Evolutionary conservation across 768 basidiomycete species (phyloP).

Genomic region (Leccinum barrowsii): DNA sequence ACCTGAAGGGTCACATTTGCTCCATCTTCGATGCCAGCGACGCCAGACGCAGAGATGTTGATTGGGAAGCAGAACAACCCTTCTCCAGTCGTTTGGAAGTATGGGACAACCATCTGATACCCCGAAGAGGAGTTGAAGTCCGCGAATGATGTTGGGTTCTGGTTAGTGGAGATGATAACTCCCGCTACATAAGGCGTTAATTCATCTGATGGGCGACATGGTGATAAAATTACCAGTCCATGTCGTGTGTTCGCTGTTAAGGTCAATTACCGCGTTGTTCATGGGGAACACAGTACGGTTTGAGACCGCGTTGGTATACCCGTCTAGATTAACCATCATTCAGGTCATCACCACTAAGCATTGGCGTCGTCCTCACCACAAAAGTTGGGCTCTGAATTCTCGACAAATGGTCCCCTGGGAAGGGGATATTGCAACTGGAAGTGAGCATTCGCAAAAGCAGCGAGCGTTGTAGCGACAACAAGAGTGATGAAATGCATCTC

Average conservation of each 20-base stretch:
- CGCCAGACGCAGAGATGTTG: slow-evolving; percentile 47
- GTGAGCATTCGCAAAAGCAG: slow-evolving; percentile 57
- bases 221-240: slow-evolving; percentile 48
- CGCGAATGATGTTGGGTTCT: slow-evolving; percentile 58
- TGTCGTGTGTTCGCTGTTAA: slow-evolving; percentile 61
- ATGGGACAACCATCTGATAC: slow-evolving; percentile 40
- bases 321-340: slow-evolving; percentile 43
- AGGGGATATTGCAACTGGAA: slow-evolving; percentile 77
- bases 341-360: background rate
- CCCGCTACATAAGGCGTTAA: slow-evolving; percentile 37
- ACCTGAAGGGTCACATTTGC: slow-evolving; percentile 74
- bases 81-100: slow-evolving; percentile 49
- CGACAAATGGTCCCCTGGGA: slow-evolving; percentile 67
- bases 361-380: slow-evolving; percentile 50
- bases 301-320: slow-evolving; percentile 47
- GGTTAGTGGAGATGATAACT: slow-evolving; percentile 50
- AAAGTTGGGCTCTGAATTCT: slow-evolving; percentile 54
- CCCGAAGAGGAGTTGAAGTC: slow-evolving; percentile 51
- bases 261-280: slow-evolving; percentile 51
- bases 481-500: slow-evolving; percentile 36
- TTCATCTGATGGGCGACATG: background rate
- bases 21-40: slow-evolving; percentile 54
- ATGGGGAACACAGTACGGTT: slow-evolving; percentile 73
- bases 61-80: slow-evolving; percentile 69
- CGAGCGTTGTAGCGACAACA: slow-evolving; percentile 36